Percentiles rank a stretch among this genome's conserved stretches.
Conservation (phyloP, 2,329 filamentous ascomycete species). For the Periconia macrospinosa region DNA sequence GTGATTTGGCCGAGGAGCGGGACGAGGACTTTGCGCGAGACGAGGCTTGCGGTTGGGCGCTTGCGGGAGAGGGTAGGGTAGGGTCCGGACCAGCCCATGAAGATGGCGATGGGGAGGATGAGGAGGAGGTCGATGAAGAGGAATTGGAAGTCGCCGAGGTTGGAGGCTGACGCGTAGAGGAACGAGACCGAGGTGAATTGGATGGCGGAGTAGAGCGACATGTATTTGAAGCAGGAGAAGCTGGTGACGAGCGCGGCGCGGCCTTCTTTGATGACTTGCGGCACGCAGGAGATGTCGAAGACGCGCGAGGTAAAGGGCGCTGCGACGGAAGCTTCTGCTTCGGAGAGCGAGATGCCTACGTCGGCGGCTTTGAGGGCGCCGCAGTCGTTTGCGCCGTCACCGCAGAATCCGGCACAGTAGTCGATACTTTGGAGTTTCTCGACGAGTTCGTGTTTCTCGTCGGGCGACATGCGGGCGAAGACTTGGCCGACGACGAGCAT, state of each 20-base stretch:
- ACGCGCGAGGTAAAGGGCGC: slow-evolving; percentile 94
- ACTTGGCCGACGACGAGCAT: slow-evolving; percentile 92
- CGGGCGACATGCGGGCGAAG: slow-evolving; percentile 97
- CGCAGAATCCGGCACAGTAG: slow-evolving; percentile 94
- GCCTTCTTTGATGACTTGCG: slow-evolving; percentile 89
- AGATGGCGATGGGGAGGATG: slow-evolving; percentile 94
- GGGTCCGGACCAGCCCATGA: slow-evolving; percentile 97
- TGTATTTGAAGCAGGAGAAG: slow-evolving; percentile 99
- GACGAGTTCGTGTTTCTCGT: slow-evolving; percentile 96
- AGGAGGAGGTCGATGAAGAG: slow-evolving; percentile 91
- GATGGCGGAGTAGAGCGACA: slow-evolving; percentile 98
- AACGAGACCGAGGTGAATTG: slow-evolving; percentile 98
- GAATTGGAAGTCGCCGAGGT: slow-evolving; percentile 97
- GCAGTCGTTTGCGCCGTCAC: slow-evolving; percentile 96
- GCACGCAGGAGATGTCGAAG: slow-evolving; percentile 95
- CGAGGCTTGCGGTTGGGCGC: slow-evolving; percentile 86
- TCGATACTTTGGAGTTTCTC: slow-evolving; percentile 96
- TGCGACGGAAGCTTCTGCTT: slow-evolving; percentile 97
- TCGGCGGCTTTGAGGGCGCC: slow-evolving; percentile 96
- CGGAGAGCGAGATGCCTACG: slow-evolving; percentile 94
- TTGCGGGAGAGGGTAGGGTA: slow-evolving; percentile 77
- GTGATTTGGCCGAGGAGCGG: slow-evolving; percentile 87
- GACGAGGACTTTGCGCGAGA: slow-evolving; percentile 87
- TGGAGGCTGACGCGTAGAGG: slow-evolving; percentile 89
- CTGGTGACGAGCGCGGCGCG: slow-evolving; percentile 94